Base-by-base conservation (phyloP, 1,284 basidiomycete species). In the Cutaneotrichosporon dermatis region DNA sequence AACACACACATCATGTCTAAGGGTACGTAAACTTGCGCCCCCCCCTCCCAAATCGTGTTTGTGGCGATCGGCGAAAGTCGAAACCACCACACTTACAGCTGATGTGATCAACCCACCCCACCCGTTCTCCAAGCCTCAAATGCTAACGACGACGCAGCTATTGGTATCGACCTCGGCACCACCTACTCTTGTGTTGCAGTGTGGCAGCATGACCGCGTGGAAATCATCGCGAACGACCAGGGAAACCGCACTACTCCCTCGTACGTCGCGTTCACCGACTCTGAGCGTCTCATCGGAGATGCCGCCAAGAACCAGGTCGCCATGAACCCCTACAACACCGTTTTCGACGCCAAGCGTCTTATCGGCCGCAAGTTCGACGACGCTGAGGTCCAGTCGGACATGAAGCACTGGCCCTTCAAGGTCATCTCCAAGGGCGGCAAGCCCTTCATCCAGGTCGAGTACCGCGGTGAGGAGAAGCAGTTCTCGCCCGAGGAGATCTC, bases 161-260 rank as follows among this genome's bases (percentile, higher is more conserved):
- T 49, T 34, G 46, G 46, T 36, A 49, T 49, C 12, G 46, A 49
- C 46, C 46, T 49, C 46, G 91, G 91, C 73, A 93, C 90, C 37
- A 82, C 80, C 67, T 81, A 81, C 79, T 88, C 87, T 15, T 88
- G 87, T 76, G 87, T 94, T 71, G 93, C 89, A 84, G 92, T 96
- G 68, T 97, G 93, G 93, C 90, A 93, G 82, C 92, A 96, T 72
- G 93, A 97, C 83, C 90, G 93, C 75, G 94, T 97, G 68, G 94
- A 97, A 52, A 64, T 64, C 50, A 61, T 63, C 46, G 61, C 62
- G 34, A 63, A 58, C 62, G 75, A 96, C 83, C 93, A 95, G 83
- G 92, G 93, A 78, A 96, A 96, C 84, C 88, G 92, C 62, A 96
- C 92, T 36, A 96, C 93, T 13, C 93, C 92, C 44, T 96, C 91